Evolutionary conservation across 768 basidiomycete species (phyloP).

Genomic region (Artomyces pyxidatus): DNA sequence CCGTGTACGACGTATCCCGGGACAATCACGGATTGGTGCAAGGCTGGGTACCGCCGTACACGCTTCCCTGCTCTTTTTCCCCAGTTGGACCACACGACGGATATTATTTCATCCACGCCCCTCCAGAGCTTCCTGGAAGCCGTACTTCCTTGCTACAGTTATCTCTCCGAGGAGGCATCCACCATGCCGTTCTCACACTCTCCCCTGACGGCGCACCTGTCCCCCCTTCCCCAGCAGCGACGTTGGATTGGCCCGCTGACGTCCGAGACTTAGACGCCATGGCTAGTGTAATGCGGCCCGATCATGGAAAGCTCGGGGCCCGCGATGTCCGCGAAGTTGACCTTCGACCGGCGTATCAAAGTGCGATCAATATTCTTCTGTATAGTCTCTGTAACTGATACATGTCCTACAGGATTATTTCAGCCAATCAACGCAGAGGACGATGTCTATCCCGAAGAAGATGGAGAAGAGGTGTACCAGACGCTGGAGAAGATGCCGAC

Average conservation of each 20-base stretch:
- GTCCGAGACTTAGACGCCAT: conserved; percentile 2
- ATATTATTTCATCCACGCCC: conserved; percentile 24
- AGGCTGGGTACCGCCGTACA: conserved; percentile 36
- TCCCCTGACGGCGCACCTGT: not conserved
- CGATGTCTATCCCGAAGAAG: conserved; percentile 18
- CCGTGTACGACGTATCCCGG: conserved; percentile 55
- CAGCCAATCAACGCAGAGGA: conserved; percentile 4
- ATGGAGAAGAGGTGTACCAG: conserved; percentile 34
- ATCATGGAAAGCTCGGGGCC: conserved; percentile 33
- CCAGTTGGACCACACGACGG: conserved; percentile 24
- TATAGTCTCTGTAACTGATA: conserved; percentile 1
- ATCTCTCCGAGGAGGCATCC: conserved; percentile 7
- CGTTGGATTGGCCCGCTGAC: conserved; percentile 3
- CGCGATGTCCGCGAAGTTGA: conserved; percentile 39
- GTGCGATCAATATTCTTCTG: conserved; percentile 29
- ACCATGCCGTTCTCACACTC: conserved; percentile 4
- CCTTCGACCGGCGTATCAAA: conserved; percentile 41
- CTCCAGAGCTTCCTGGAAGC: conserved; percentile 14
- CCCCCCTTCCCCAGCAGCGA: not conserved
- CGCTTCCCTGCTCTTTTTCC: conserved; percentile 27
- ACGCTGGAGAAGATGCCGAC: conserved; percentile 44
- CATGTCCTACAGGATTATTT: conserved; percentile 16
- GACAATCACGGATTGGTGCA: conserved; percentile 34
- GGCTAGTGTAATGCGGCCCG: not conserved
- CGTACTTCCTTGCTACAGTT: conserved; percentile 9